Percentiles rank a stretch among this genome's conserved stretches.
These are phyloP conservation scores for Hericium coralloides DNA, from an alignment of 768 basidiomycete species.

Conservation along the genomic window DNA sequence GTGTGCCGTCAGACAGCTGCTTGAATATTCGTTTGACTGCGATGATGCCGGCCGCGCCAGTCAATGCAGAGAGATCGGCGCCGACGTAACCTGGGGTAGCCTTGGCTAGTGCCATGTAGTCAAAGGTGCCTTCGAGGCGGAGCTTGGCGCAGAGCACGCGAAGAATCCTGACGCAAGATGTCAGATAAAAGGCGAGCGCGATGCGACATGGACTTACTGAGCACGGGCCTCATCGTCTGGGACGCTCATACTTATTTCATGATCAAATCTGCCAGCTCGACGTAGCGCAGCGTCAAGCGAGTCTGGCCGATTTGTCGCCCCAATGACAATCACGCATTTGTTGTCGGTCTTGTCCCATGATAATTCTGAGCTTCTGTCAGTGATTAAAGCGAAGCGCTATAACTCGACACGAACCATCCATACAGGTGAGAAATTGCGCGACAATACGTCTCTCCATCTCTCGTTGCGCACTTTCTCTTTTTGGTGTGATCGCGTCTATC, in stretches of 20 bases:
- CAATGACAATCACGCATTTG: slow-evolving; percentile 89
- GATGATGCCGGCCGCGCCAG: slow-evolving; percentile 89
- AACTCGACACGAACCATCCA: slow-evolving; percentile 69
- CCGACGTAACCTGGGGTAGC: slow-evolving; percentile 97
- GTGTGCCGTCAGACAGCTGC: slow-evolving; percentile 47
- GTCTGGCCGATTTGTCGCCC: slow-evolving; percentile 94
- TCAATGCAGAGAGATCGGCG: slow-evolving; percentile 84
- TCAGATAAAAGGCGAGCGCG: background rate
- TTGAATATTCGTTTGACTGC: slow-evolving; percentile 96
- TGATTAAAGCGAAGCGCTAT: background rate
- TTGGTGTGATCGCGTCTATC: slow-evolving; percentile 96
- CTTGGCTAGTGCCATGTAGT: slow-evolving; percentile 80
- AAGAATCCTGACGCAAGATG: slow-evolving; percentile 56
- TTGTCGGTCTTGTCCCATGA: slow-evolving; percentile 93
- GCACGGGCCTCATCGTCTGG: slow-evolving; percentile 87
- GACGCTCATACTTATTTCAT: slow-evolving; percentile 96
- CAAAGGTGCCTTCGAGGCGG: slow-evolving; percentile 78
- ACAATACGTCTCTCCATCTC: slow-evolving; percentile 99
- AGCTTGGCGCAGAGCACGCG: slow-evolving; percentile 79
- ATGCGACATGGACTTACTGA: slow-evolving; percentile 48
- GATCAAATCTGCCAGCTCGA: slow-evolving; percentile 91
- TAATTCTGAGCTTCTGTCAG: slow-evolving; percentile 47
- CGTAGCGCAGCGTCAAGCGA: slow-evolving; percentile 90
- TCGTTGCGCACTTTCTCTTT: slow-evolving; percentile 93
- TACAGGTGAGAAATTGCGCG: slow-evolving; percentile 94